Conservation (phyloP, 257 asterid species). For the Scutellaria baicalensis region DNA sequence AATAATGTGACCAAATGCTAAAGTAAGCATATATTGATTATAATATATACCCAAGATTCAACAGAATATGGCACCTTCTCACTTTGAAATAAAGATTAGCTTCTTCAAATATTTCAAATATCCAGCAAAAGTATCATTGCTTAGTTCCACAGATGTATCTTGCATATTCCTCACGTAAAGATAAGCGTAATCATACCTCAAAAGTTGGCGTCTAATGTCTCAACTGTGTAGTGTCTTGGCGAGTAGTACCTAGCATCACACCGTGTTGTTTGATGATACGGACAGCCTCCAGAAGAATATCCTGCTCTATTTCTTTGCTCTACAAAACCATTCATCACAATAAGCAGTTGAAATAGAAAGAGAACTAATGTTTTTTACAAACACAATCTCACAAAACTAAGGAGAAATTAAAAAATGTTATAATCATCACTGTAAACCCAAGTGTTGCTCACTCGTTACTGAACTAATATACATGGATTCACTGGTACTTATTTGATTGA, state of each 20-base stretch:
- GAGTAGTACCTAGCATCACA: slow-evolving; percentile 50
- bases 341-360: slow-evolving; percentile 1
- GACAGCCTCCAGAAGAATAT: slow-evolving; percentile 65
- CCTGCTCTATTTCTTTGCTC: slow-evolving; percentile 72
- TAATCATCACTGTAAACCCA: too few relatives aligned
- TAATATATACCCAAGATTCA: background rate
- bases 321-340: slow-evolving; percentile 17
- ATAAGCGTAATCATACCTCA: background rate
- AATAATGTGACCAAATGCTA: too few relatives aligned
- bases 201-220: background rate
- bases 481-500: too few relatives aligned
- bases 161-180: background rate
- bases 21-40: too few relatives aligned
- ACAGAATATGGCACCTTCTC: background rate
- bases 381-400: background rate
- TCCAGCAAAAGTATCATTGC: background rate
- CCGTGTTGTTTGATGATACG: slow-evolving; percentile 67
- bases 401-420: background rate
- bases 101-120: slow-evolving; percentile 10
- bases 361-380: background rate
- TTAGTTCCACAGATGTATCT: background rate
- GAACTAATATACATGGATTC: too few relatives aligned
- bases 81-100: background rate
- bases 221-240: slow-evolving; percentile 14
- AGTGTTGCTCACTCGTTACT: too few relatives aligned